Conservation (phyloP, 2,329 filamentous ascomycete species). For the Alternaria hordeiaustralica region DNA sequence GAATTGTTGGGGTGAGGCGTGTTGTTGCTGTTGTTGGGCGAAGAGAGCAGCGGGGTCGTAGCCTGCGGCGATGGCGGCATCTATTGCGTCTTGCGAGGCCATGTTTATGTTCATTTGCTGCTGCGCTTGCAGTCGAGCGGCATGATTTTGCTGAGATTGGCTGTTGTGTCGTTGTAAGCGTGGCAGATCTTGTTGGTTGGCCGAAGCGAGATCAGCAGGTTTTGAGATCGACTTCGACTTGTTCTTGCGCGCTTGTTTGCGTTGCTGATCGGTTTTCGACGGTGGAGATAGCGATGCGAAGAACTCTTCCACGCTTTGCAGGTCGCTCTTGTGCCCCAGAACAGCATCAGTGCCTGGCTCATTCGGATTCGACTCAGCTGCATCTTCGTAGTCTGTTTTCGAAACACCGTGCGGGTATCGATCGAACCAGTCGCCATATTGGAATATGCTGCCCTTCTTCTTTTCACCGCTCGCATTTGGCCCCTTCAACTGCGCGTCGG, state of each 20-base stretch:
- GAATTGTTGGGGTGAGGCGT: constrained; percentile 40
- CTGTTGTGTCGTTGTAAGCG: constrained; percentile 27
- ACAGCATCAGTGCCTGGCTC: constrained; percentile 87
- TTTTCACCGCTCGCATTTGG: constrained; percentile 49
- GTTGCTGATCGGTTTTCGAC: constrained; percentile 55
- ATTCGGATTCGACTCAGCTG: constrained; percentile 69
- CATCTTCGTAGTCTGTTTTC: constrained; percentile 81
- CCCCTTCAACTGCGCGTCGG: constrained; percentile 78
- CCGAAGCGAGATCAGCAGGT: constrained; percentile 22
- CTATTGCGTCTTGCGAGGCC: constrained; percentile 38
- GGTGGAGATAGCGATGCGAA: constrained; percentile 79
- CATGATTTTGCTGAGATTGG: constrained; percentile 31
- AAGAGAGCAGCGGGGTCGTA: constrained; percentile 42
- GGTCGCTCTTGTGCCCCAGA: constrained; percentile 83
- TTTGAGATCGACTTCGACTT: constrained; percentile 48
- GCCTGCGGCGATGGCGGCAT: constrained; percentile 31
- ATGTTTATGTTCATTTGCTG: constrained; percentile 40
- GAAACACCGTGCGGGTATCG: constrained; percentile 92
- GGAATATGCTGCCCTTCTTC: constrained; percentile 70
- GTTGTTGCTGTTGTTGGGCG: constrained; percentile 26
- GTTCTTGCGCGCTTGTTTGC: constrained; percentile 57
- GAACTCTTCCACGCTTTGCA: constrained; percentile 95
- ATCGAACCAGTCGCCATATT: constrained; percentile 98
- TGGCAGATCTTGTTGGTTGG: constrained; percentile 35
- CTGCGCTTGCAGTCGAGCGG: constrained; percentile 37